Percentiles rank a stretch among this genome's conserved stretches.
These are phyloP conservation scores for Ambrosia hybrid DNA, from an alignment of 140 eudicot genomes.

Conservation along the genomic window DNA sequence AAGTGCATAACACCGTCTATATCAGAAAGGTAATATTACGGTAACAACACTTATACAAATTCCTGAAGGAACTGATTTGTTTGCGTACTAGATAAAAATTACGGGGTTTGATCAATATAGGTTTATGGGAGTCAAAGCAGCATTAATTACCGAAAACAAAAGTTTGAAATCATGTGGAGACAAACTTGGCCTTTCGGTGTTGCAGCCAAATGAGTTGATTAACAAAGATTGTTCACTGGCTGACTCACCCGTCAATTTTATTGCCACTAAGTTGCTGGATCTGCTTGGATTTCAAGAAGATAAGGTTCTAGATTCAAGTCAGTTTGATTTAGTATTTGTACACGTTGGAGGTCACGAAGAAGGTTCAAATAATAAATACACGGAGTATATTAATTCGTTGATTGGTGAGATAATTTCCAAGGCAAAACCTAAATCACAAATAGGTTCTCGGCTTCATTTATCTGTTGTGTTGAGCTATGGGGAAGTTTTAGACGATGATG, in stretches of 20 bases:
- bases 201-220: constrained; percentile 43
- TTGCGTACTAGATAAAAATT: not conserved
- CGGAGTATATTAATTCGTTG: constrained; percentile 51
- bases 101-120: constrained; percentile 34
- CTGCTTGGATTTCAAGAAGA: constrained; percentile 86
- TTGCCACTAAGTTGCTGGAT: constrained; percentile 55
- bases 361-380: constrained; percentile 28
- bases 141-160: constrained; percentile 52
- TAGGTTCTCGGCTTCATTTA: constrained; percentile 71
- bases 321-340: constrained; percentile 70
- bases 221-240: constrained; percentile 22
- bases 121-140: constrained; percentile 93
- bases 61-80: not conserved
- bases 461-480: constrained; percentile 83
- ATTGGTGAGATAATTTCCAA: constrained; percentile 52
- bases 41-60: not conserved
- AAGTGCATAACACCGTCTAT: constrained; percentile 41
- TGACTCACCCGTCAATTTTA: constrained; percentile 32
- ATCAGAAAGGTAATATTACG: constrained; percentile 57
- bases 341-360: constrained; percentile 50
- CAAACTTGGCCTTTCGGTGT: constrained; percentile 58
- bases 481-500: constrained; percentile 38
- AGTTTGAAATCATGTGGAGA: constrained; percentile 49
- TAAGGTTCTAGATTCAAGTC: constrained; percentile 46
- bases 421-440: constrained; percentile 52